Percentiles rank a stretch among this genome's conserved stretches.
Evolutionary conservation across 2,329 filamentous ascomycete genomes (phyloP).

Genomic region (Penicillium sp.): DNA sequence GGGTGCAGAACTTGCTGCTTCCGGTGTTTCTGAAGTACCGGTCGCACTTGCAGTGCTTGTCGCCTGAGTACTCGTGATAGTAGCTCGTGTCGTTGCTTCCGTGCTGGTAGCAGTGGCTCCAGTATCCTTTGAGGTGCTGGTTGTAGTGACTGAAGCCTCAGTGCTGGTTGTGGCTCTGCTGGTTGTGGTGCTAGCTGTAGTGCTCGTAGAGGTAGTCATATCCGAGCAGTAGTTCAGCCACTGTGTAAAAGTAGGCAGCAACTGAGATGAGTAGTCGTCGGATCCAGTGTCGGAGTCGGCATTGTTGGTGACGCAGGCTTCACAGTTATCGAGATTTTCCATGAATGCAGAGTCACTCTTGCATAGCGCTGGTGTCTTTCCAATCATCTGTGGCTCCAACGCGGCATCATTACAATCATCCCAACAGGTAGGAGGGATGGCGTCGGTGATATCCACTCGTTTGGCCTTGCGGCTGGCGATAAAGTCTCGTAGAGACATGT

Average conservation of each 20-base stretch:
- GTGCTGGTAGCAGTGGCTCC: background rate
- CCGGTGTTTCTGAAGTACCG: background rate
- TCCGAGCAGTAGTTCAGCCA: slow-evolving; percentile 19
- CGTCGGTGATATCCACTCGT: background rate
- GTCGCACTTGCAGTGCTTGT: background rate
- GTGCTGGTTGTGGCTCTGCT: too few species aligned
- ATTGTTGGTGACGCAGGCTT: slow-evolving; percentile 6
- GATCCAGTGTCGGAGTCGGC: slow-evolving; percentile 2
- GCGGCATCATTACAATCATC: slow-evolving; percentile 11
- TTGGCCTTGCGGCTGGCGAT: background rate
- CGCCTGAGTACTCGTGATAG: background rate
- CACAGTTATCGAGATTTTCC: slow-evolving; percentile 7
- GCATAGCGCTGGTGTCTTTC: slow-evolving; percentile 12
- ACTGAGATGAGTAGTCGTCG: slow-evolving; percentile 3
- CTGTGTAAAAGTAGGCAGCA: slow-evolving; percentile 17
- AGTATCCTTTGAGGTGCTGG: background rate
- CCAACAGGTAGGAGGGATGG: slow-evolving; percentile 10
- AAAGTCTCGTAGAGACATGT: background rate
- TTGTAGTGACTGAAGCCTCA: background rate
- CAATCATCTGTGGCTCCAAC: slow-evolving; percentile 1
- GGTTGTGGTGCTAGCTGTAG: background rate
- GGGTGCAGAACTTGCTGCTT: background rate
- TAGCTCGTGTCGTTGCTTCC: background rate
- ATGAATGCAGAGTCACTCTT: slow-evolving; percentile 13
- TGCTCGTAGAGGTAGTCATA: slow-evolving; percentile 1